phyloP scores from a whole-genome alignment of 441 rosid species.

The Macaranga tanarius region DNA sequence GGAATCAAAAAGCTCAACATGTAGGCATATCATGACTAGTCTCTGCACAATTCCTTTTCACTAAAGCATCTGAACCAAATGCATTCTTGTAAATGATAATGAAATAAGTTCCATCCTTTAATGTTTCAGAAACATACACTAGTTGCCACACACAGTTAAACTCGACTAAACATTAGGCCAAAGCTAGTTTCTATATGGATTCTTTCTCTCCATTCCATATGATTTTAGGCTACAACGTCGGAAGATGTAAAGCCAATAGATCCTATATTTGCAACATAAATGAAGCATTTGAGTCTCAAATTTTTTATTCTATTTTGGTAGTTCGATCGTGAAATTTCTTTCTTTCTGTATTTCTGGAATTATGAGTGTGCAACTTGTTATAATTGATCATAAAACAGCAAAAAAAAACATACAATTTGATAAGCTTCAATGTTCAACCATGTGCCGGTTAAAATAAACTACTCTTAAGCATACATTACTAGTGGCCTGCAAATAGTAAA shows the following conservation, averaged over 20 bases:
- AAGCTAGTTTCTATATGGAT: not conserved
- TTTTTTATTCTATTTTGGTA: too few species aligned
- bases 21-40: not conserved
- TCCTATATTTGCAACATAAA: not conserved
- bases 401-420: not conserved
- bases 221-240: not conserved
- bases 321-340: too few species aligned
- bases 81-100: not conserved
- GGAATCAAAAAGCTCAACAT: not conserved
- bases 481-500: not conserved
- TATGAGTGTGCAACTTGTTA: too few species aligned
- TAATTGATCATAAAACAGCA: too few species aligned
- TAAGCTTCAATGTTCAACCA: too few species aligned
- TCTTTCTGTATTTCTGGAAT: too few species aligned
- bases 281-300: too few species aligned
- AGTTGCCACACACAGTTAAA: not conserved
- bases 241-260: too few species aligned
- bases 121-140: not conserved
- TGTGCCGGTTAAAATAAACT: not conserved
- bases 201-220: not conserved
- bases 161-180: not conserved
- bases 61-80: not conserved
- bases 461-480: not conserved
- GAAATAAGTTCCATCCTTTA: not conserved
- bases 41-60: not conserved